Percentiles rank a stretch among this genome's conserved stretches.
Evolutionary conservation across 139 green algal species (phyloP).

Genomic region (Micractinium conductrix): DNA sequence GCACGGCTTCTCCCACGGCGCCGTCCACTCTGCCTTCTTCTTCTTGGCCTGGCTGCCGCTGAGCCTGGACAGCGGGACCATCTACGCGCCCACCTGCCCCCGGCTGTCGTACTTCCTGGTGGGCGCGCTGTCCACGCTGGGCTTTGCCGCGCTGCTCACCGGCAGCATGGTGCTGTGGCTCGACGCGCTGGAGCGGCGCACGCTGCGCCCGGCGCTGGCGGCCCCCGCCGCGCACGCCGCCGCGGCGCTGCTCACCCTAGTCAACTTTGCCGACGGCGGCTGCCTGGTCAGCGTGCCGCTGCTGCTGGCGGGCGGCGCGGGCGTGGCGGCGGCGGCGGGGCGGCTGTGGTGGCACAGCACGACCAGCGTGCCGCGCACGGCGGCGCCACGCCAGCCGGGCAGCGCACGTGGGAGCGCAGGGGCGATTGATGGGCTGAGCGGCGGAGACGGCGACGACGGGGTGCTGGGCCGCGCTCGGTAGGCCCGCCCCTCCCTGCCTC

Average conservation of each 20-base stretch:
- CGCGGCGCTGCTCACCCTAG: slow-evolving; percentile 45
- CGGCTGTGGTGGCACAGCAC: slow-evolving; percentile 28
- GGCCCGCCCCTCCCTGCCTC: too few relatives aligned
- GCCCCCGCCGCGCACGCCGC: slow-evolving; percentile 17
- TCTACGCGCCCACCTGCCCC: slow-evolving; percentile 46
- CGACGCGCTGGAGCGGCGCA: slow-evolving; percentile 16
- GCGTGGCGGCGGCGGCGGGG: not conserved
- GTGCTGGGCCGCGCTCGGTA: too few relatives aligned
- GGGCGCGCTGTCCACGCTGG: slow-evolving; percentile 53
- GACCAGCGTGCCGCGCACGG: not conserved
- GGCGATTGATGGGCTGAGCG: not conserved
- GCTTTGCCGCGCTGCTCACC: slow-evolving; percentile 58
- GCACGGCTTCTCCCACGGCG: slow-evolving; percentile 53
- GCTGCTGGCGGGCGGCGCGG: slow-evolving; percentile 23
- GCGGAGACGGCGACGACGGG: too few relatives aligned
- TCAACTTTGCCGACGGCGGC: slow-evolving; percentile 38
- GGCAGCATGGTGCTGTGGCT: slow-evolving; percentile 61
- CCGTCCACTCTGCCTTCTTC: slow-evolving; percentile 49
- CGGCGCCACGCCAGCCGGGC: not conserved
- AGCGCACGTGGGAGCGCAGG: not conserved
- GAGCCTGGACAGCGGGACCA: slow-evolving; percentile 38
- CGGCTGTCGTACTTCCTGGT: slow-evolving; percentile 46
- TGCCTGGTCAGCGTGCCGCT: slow-evolving; percentile 46
- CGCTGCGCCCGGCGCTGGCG: not conserved
- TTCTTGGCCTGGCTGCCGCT: slow-evolving; percentile 53